Base-by-base conservation (phyloP, 352 stramenopile species). In the Elongisporangium anandrum region DNA sequence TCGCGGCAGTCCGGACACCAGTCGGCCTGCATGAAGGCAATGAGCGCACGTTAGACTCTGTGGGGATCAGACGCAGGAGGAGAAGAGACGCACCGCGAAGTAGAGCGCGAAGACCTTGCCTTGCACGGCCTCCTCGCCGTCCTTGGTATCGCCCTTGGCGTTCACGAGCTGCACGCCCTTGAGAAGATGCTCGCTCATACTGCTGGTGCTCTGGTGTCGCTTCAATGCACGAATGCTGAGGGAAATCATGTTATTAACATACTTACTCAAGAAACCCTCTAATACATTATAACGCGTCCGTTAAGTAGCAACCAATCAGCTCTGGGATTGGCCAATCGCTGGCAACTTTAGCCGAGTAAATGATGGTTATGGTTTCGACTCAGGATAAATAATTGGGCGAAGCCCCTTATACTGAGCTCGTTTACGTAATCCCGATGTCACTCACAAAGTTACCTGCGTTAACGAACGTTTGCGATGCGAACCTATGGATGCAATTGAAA, bases 1-100 rank as follows among this genome's bases (percentile, higher is more conserved):
- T 60, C 66, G 59, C 81, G 82, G 73, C 86, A 95, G 65, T 94
- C 75, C 2, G 84, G 82, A 54, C 86, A 95, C 86, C 86, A 94
- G 50, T 94, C 82, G 1, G 86, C 84, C 80, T 92, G 38, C 64
- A 72, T 38, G 17, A 45, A 45, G 9, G 10, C 4, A 38, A 24
- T 49, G 29, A 69, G 24, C 59, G 4, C 16, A 26, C n/a, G n/a
- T n/a, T n/a, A n/a, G n/a, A n/a, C 24, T 34, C 24, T 34, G 24
- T n/a, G 39, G 4, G 3, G 38, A 47, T 22, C 8, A 58, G 23
- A 24, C 4, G 16, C 41, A 16, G 16, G 19, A 52, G 5, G 24
- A 34, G 29, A 49, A 1, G 20, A 19, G 34, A 16, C 73, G 49
- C 50, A 90, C 82, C 34, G 81, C 74, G 61, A 95, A 95, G 71